phyloP scores from a whole-genome alignment of 2,329 filamentous ascomycete genomes.

The Colletotrichum musae region DNA sequence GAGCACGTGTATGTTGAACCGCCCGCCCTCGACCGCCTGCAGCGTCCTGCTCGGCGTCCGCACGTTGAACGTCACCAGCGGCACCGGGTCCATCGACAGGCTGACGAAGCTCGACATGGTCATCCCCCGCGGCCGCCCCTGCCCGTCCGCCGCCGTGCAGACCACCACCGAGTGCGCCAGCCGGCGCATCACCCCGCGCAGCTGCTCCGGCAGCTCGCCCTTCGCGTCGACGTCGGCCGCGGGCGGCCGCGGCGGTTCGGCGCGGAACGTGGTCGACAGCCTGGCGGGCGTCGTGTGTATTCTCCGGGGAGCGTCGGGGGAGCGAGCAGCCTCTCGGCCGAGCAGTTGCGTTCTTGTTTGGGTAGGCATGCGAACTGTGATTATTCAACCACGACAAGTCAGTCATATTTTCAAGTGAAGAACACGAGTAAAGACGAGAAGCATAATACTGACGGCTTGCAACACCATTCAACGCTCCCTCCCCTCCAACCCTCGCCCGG shows the following conservation, averaged over 20 bases:
- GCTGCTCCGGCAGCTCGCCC: conserved; percentile 54
- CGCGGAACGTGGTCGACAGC: conserved; percentile 41
- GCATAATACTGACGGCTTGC: conserved; percentile 12
- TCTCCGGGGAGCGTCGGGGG: conserved; percentile 17
- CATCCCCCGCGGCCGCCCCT: conserved; percentile 61
- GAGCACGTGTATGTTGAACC: conserved; percentile 71
- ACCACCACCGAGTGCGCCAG: conserved; percentile 70
- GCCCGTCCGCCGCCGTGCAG: conserved; percentile 62
- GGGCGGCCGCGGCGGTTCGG: conserved; percentile 50
- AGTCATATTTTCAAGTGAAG: too few species aligned
- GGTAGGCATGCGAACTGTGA: neutral
- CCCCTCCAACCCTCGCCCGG: conserved; percentile 10
- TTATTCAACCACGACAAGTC: too few species aligned
- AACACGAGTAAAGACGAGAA: neutral
- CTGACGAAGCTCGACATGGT: conserved; percentile 74
- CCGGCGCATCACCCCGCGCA: conserved; percentile 68
- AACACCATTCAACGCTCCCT: neutral
- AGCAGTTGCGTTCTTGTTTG: neutral
- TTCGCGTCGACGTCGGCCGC: conserved; percentile 51
- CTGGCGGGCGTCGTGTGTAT: conserved; percentile 19
- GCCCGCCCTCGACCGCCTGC: conserved; percentile 61
- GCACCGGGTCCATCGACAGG: conserved; percentile 65
- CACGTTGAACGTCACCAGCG: conserved; percentile 71
- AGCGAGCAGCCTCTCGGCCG: neutral
- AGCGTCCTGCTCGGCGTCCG: conserved; percentile 69